phyloP scores from a whole-genome alignment of 805 yeast species.

The Candida sonorensis region DNA sequence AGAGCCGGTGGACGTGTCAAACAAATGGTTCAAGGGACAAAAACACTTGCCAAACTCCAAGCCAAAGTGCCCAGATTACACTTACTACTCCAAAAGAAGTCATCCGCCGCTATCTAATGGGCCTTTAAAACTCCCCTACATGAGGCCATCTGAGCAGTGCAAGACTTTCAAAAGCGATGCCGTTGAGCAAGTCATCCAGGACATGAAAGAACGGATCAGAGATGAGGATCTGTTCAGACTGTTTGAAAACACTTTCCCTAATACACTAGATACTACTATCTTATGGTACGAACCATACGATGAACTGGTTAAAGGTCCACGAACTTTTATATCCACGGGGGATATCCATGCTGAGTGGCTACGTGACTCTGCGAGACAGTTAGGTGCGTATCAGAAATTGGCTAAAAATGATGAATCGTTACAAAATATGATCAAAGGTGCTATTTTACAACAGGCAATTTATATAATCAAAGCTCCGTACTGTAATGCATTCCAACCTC shows the following conservation, averaged over 20 bases:
- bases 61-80: constrained; percentile 52
- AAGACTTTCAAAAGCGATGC: constrained; percentile 62
- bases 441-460: constrained; percentile 71
- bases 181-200: constrained; percentile 54
- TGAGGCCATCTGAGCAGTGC: constrained; percentile 68
- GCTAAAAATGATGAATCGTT: constrained; percentile 44
- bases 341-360: constrained; percentile 94
- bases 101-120: constrained; percentile 61
- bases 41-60: constrained; percentile 2
- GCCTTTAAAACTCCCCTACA: constrained; percentile 50
- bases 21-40: constrained; percentile 18
- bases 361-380: constrained; percentile 78
- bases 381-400: constrained; percentile 66
- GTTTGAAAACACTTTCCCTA: constrained; percentile 79
- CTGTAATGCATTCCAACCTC: constrained; percentile 92
- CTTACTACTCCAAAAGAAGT: constrained; percentile 44
- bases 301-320: constrained; percentile 29
- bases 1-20: no score
- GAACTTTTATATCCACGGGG: constrained; percentile 81
- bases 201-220: constrained; percentile 40
- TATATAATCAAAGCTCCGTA: constrained; percentile 62
- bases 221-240: constrained; percentile 67
- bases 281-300: constrained; percentile 49
- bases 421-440: constrained; percentile 57
- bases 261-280: constrained; percentile 82